Percentiles rank a stretch among this genome's conserved stretches.
These are phyloP conservation scores for Takakia lepidozioides DNA, from an alignment of 225 moss, liverwort and hornwort genomes.

Conservation along the genomic window DNA sequence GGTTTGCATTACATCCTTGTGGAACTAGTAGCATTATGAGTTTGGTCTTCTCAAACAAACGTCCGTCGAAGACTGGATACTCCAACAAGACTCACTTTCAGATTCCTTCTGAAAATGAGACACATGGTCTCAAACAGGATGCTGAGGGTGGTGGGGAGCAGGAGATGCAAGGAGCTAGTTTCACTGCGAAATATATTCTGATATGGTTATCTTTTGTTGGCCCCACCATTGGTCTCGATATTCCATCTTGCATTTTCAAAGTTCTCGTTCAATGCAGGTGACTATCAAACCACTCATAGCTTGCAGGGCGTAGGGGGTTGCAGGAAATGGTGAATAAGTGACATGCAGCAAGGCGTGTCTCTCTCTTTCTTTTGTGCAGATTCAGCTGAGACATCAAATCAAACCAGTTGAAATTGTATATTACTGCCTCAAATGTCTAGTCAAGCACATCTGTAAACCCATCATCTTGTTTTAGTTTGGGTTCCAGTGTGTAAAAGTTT, in stretches of 20 bases:
- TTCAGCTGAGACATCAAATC: no score
- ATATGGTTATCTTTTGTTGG: slow-evolving; percentile 73
- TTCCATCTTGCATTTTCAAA: slow-evolving; percentile 44
- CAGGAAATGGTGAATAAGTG: no score
- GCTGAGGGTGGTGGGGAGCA: background rate
- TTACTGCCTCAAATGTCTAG: no score
- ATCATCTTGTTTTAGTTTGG: no score
- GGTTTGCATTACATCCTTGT: slow-evolving; percentile 86
- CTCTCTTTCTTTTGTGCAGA: no score
- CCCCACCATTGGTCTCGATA: slow-evolving; percentile 48
- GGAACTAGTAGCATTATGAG: slow-evolving; percentile 78
- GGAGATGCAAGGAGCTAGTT: slow-evolving; percentile 4
- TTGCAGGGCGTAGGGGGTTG: no score
- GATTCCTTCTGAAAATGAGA: slow-evolving; percentile 4
- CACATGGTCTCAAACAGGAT: background rate
- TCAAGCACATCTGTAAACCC: no score
- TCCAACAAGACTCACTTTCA: slow-evolving; percentile 9
- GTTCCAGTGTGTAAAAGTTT: no score
- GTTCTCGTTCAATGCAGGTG: no score
- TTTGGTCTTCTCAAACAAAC: slow-evolving; percentile 25
- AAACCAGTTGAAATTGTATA: no score
- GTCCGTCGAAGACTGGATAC: slow-evolving; percentile 4
- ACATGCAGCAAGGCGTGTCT: no score
- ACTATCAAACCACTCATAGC: no score
- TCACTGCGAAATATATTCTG: slow-evolving; percentile 40